These are phyloP conservation scores for Microdochium bolleyi DNA, from an alignment of 2,329 filamentous ascomycete species.

Conservation along the genomic window DNA sequence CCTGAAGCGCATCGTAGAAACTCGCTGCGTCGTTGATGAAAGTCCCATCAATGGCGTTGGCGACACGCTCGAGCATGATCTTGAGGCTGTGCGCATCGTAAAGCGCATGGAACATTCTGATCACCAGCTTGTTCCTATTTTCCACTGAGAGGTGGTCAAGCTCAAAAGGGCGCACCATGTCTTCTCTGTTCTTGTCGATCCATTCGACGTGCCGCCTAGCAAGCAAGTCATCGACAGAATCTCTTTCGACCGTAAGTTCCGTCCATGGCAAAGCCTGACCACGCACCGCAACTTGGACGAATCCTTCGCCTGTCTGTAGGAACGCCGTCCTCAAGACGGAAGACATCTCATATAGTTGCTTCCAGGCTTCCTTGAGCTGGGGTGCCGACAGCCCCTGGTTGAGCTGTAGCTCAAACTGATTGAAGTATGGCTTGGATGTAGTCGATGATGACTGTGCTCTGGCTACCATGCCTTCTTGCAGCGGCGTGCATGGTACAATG, in stretches of 20 bases:
- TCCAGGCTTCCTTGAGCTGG: slow-evolving; percentile 50
- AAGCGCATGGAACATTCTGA: slow-evolving; percentile 77
- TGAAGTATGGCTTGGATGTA: slow-evolving; percentile 62
- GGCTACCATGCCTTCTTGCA: slow-evolving; percentile 82
- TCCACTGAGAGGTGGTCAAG: slow-evolving; percentile 29
- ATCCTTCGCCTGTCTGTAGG: slow-evolving; percentile 64
- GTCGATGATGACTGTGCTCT: slow-evolving; percentile 43
- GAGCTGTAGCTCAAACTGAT: slow-evolving; percentile 59
- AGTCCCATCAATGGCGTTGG: neutral
- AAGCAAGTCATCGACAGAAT: slow-evolving; percentile 24
- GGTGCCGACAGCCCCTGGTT: slow-evolving; percentile 29
- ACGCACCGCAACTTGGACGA: slow-evolving; percentile 62
- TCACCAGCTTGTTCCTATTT: slow-evolving; percentile 31
- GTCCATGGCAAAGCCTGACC: slow-evolving; percentile 33
- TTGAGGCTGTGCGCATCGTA: slow-evolving; percentile 80
- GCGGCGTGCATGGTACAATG: slow-evolving; percentile 73
- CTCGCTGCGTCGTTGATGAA: neutral
- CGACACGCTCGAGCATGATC: slow-evolving; percentile 54
- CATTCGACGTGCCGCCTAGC: slow-evolving; percentile 35
- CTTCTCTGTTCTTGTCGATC: slow-evolving; percentile 40
- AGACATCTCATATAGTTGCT: slow-evolving; percentile 36
- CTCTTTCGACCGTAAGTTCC: slow-evolving; percentile 17
- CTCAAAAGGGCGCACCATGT: slow-evolving; percentile 44
- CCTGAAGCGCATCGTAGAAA: neutral
- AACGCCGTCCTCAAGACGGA: slow-evolving; percentile 70